phyloP scores from a whole-genome alignment of 1,284 basidiomycete genomes.

The Austroboletus olivaceoglutinosus region DNA sequence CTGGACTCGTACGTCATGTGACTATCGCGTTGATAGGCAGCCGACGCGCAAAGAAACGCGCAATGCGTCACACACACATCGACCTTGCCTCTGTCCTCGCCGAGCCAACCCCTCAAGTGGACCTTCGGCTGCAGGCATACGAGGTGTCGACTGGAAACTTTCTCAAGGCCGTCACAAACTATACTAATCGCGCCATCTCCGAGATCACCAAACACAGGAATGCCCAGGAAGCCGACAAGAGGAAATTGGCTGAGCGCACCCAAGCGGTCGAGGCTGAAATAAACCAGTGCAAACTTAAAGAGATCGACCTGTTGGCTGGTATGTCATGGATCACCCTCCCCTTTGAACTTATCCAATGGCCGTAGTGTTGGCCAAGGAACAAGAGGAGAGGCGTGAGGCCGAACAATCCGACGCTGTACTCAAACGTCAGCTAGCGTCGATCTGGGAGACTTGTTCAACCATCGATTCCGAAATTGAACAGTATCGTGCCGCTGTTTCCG shows the following conservation, averaged over 20 bases:
- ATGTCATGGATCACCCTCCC: conserved; percentile 21
- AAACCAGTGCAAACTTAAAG: conserved; percentile 65
- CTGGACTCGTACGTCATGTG: conserved; percentile 12
- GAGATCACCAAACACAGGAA: conserved; percentile 61
- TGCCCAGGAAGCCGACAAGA: conserved; percentile 56
- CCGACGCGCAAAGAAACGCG: not conserved
- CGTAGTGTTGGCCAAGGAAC: conserved; percentile 64
- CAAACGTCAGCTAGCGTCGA: conserved; percentile 58
- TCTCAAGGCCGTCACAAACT: conserved; percentile 63
- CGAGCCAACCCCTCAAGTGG: conserved; percentile 58
- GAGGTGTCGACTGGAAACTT: conserved; percentile 68
- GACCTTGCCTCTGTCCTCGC: conserved; percentile 58
- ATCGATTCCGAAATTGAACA: conserved; percentile 71
- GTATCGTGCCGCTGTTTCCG: conserved; percentile 54
- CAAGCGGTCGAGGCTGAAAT: conserved; percentile 62
- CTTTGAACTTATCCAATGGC: not conserved
- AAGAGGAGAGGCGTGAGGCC: conserved; percentile 66
- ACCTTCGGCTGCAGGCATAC: conserved; percentile 59
- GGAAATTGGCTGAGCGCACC: conserved; percentile 53
- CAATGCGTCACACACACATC: conserved; percentile 55
- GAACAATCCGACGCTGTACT: conserved; percentile 60
- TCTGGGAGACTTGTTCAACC: conserved; percentile 56
- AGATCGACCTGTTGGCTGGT: conserved; percentile 72
- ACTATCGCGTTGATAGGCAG: conserved; percentile 11
- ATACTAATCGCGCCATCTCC: conserved; percentile 62